Evolutionary conservation across 495 filamentous ascomycete genomes (phyloP).

Genomic region (Tuber microsphaerosporum): DNA sequence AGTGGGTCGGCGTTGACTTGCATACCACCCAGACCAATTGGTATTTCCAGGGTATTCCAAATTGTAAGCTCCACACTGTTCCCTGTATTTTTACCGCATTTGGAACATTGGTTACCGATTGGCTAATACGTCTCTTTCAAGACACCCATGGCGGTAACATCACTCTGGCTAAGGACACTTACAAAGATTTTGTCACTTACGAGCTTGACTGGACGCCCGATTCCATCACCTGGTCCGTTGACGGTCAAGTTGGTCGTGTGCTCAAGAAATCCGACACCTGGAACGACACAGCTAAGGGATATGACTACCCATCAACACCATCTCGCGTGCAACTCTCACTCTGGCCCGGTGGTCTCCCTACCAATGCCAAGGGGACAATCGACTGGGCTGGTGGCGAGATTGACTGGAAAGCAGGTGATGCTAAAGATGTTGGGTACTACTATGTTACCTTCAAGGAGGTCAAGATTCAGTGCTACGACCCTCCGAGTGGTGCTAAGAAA

Average conservation of each 20-base stretch:
- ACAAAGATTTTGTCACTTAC: constrained; percentile 76
- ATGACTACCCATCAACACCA: constrained; percentile 86
- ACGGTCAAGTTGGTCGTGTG: constrained; percentile 67
- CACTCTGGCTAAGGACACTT: constrained; percentile 61
- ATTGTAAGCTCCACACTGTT: constrained; percentile 58
- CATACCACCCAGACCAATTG: constrained; percentile 79
- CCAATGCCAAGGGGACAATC: constrained; percentile 77
- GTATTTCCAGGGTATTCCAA: constrained; percentile 89
- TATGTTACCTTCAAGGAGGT: constrained; percentile 74
- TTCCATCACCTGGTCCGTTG: constrained; percentile 72
- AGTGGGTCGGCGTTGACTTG: constrained; percentile 81
- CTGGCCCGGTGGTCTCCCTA: constrained; percentile 80
- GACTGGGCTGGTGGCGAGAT: constrained; percentile 86
- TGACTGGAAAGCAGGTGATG: constrained; percentile 75
- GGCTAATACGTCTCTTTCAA: constrained; percentile 39
- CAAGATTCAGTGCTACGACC: constrained; percentile 73
- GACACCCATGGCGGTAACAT: constrained; percentile 69
- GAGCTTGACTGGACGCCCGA: constrained; percentile 91
- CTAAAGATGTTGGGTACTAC: constrained; percentile 80
- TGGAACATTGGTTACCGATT: neutral
- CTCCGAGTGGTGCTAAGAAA: constrained; percentile 54
- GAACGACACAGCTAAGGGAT: constrained; percentile 74
- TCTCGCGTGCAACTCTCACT: constrained; percentile 89
- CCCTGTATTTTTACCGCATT: neutral
- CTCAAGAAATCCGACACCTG: constrained; percentile 69